Base-by-base conservation (phyloP, 345 rosid species). In the Bruguiera parviflora region DNA sequence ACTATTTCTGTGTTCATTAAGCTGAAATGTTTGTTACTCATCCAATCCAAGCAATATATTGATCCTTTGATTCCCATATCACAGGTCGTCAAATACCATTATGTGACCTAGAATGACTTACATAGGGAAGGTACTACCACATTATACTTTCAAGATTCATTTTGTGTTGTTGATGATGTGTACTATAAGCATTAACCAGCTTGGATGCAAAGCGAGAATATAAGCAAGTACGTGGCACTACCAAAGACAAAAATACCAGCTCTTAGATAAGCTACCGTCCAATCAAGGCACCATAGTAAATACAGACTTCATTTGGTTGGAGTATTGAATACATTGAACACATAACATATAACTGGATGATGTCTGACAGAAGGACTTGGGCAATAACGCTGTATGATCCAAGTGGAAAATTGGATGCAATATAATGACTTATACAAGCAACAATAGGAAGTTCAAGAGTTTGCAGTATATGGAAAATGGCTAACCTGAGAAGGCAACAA, bases 401-500 rank as follows among this genome's bases (percentile, higher is more conserved):
- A 25, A 22, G 22, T 20, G 28, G 16, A 3, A 20, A 9, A 8
- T 8, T 22, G 28, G 15, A n/a, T 35, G 21, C 61, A 69, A 25
- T 31, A 20, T 3, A 4, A 13, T 18, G 20, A 43, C 16, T 20
- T 1, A 15, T 43, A 21, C 46, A 20, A 61, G 28, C 22, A 29
- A 60, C 4, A 31, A 57, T 15, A 53, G 24, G 10, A 28, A 31
- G 37, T 46, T 29, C 24, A 35, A 47, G 21, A 32, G 46, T 20
- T 68, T 9, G 43, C 37, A 53, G 35, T 57, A 19, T 15, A 39
- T 61, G 57, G 65, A 19, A 35, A 62, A 65, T 31, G 35, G 67
- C 65, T 78, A 79, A 89, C 96, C 97, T 80, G 98, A 88, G 75
- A 94, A 94, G 59, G 89, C 86, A 66, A 83, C 78, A 68, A 86